Conservation (phyloP, 164 flowering plant species). For the Dillenia suffruticosa region DNA sequence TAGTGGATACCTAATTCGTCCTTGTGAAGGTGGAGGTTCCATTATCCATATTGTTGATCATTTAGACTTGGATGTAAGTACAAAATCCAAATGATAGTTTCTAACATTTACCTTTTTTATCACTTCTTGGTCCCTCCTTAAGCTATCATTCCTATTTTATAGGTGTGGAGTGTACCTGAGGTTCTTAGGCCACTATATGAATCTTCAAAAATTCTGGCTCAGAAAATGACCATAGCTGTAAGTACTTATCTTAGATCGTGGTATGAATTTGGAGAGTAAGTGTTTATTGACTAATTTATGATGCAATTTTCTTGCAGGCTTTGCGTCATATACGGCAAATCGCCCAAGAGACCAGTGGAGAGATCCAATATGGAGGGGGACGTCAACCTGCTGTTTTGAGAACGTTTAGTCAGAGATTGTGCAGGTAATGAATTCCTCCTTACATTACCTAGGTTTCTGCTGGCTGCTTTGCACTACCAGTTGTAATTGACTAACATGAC, state of each 20-base stretch:
- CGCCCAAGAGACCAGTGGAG: constrained; percentile 71
- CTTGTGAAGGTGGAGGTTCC: constrained; percentile 91
- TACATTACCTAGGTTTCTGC: not conserved
- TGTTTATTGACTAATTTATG: not conserved
- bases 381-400: constrained; percentile 81
- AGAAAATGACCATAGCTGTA: constrained; percentile 76
- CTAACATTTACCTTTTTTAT: not conserved
- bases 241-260: constrained; percentile 8
- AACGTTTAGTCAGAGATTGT: constrained; percentile 66
- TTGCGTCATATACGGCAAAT: constrained; percentile 71
- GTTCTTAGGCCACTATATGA: constrained; percentile 80
- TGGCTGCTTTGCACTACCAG: no score
- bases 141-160: not conserved
- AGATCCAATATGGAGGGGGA: constrained; percentile 56
- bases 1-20: constrained; percentile 75
- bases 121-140: not conserved
- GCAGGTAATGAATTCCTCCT: constrained; percentile 39
- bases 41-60: constrained; percentile 87
- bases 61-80: constrained; percentile 66
- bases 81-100: not conserved
- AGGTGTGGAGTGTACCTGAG: constrained; percentile 77
- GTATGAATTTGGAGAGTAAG: no score
- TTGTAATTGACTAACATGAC: not conserved
- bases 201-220: constrained; percentile 76
- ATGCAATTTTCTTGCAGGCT: constrained; percentile 34